phyloP scores from a whole-genome alignment of 2,329 filamentous ascomycete genomes.

The Orbilia ellipsospora region DNA sequence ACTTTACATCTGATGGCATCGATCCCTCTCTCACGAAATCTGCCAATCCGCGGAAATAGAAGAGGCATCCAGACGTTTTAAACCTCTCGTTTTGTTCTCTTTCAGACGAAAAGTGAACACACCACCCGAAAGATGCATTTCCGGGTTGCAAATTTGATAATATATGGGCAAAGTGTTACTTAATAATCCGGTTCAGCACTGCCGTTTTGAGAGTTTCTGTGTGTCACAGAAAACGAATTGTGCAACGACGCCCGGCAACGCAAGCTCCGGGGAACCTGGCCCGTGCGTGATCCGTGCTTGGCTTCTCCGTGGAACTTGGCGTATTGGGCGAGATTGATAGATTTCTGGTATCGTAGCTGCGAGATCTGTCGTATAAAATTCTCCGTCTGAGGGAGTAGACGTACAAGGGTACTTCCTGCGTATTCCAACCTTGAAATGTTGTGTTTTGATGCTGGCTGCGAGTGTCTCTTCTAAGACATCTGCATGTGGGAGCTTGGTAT shows the following conservation, averaged over 20 bases:
- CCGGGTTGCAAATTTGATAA: conserved; percentile 36
- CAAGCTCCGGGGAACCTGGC: not conserved
- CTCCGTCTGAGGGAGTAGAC: too few species aligned
- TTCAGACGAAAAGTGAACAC: conserved; percentile 18
- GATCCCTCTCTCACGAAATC: conserved; percentile 9
- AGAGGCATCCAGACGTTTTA: conserved; percentile 11
- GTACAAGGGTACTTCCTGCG: too few species aligned
- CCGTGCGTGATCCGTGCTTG: conserved; percentile 12
- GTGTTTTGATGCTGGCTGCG: too few species aligned
- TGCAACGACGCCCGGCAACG: conserved; percentile 20
- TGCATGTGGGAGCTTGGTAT: too few species aligned
- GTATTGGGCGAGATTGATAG: not conserved
- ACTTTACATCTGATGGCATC: conserved; percentile 13
- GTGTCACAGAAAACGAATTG: conserved; percentile 42
- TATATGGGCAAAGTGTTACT: conserved; percentile 42
- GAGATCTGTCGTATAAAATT: too few species aligned
- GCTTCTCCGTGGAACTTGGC: conserved; percentile 34
- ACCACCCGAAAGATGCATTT: conserved; percentile 1
- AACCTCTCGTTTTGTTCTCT: conserved; percentile 1
- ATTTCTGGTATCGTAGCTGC: too few species aligned
- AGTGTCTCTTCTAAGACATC: too few species aligned
- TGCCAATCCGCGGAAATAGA: conserved; percentile 34
- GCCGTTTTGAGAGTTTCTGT: conserved; percentile 55
- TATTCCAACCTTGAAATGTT: too few species aligned
- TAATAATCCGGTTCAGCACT: conserved; percentile 44